Conservation (phyloP, 495 filamentous ascomycete genomes). For the Pseudoneurospora amorphoporcata region DNA sequence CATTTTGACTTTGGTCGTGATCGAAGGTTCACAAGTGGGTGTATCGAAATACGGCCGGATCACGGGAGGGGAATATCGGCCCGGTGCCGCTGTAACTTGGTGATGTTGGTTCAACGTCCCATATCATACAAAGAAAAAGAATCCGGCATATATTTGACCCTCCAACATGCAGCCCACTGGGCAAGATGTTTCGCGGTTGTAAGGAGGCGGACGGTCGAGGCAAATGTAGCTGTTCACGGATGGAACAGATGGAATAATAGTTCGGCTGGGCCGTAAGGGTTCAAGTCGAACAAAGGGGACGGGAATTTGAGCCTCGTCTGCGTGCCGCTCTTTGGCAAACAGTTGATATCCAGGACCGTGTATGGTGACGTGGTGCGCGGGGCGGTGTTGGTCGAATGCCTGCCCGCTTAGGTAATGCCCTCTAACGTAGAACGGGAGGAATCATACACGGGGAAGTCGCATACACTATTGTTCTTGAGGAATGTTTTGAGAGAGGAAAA, state of each 20-base stretch:
- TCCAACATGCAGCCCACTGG: background rate
- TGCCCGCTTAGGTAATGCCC: background rate
- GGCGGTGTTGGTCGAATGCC: background rate
- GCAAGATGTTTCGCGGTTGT: background rate
- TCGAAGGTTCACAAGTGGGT: background rate
- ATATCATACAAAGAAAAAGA: background rate
- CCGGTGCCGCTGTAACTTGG: background rate
- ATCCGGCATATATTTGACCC: background rate
- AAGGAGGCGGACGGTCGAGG: background rate
- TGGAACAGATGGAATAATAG: background rate
- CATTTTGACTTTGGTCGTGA: conserved; percentile 3
- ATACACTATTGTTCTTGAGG: background rate
- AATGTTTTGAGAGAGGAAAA: background rate
- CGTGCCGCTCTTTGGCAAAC: background rate
- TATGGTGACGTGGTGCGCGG: background rate
- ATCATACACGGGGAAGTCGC: background rate
- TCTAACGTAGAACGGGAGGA: background rate
- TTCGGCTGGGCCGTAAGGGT: background rate
- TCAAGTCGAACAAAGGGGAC: background rate
- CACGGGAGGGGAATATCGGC: background rate
- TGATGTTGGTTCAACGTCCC: background rate
- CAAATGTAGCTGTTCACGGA: background rate
- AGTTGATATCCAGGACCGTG: background rate
- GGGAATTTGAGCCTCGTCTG: background rate
- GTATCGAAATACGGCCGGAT: background rate